These are phyloP conservation scores for Pisolithus albus DNA, from an alignment of 768 basidiomycete species.

Conservation along the genomic window DNA sequence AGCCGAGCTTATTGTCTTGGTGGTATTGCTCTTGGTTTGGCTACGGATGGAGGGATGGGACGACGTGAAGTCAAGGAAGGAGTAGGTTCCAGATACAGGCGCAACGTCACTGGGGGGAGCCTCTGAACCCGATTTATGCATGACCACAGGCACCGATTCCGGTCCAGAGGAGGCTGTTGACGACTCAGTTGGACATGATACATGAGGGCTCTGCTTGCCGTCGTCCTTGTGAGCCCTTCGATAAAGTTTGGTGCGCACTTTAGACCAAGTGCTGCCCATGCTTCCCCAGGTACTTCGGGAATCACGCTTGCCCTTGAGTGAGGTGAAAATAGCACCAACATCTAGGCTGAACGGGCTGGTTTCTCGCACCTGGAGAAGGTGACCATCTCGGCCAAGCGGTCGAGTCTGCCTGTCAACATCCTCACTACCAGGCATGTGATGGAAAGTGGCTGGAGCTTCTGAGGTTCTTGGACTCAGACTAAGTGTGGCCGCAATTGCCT, in stretches of 20 bases:
- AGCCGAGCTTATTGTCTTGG: conserved; percentile 13
- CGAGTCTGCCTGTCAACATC: conserved; percentile 4
- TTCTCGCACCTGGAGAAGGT: conserved; percentile 31
- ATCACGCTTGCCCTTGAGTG: conserved; percentile 12
- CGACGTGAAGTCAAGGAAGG: conserved; percentile 26
- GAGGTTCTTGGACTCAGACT: conserved; percentile 41
- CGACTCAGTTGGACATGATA: conserved; percentile 14
- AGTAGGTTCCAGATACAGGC: conserved; percentile 27
- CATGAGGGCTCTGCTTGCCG: conserved; percentile 14
- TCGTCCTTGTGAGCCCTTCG: conserved; percentile 26
- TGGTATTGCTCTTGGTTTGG: conserved; percentile 22
- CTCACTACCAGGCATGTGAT: background rate
- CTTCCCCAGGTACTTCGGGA: conserved; percentile 19
- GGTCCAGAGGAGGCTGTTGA: conserved; percentile 18
- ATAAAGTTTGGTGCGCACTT: conserved; percentile 24
- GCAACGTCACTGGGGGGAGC: conserved; percentile 15
- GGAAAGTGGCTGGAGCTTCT: conserved; percentile 16
- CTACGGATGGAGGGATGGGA: conserved; percentile 19
- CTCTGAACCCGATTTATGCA: conserved; percentile 18
- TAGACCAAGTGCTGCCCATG: conserved; percentile 25
- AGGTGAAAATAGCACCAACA: conserved; percentile 25
- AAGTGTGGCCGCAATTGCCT: conserved; percentile 36
- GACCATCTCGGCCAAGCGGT: conserved; percentile 6
- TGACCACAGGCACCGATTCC: conserved; percentile 26
- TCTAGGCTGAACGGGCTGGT: conserved; percentile 45